These are phyloP conservation scores for Cubamyces lactineus DNA, from an alignment of 768 basidiomycete species.

Conservation along the genomic window DNA sequence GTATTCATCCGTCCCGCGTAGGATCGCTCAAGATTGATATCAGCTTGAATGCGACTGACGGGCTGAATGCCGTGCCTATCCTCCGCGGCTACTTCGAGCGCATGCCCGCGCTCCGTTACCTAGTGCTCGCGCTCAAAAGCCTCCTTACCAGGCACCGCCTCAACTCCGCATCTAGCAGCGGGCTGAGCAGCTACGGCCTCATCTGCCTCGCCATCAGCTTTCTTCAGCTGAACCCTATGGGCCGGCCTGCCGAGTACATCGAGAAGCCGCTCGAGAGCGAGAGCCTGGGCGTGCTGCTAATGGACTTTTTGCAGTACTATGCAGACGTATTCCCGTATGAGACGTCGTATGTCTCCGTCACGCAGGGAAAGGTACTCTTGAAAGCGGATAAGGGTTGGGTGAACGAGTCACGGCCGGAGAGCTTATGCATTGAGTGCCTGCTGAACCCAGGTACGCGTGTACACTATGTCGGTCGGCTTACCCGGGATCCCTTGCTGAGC, in stretches of 20 bases:
- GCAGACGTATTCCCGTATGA: conserved; percentile 48
- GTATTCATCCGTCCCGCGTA: conserved; percentile 27
- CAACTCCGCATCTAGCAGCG: conserved; percentile 64
- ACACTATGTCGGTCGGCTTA: background rate
- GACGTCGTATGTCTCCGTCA: conserved; percentile 45
- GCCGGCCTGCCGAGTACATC: conserved; percentile 50
- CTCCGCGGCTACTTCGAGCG: conserved; percentile 55
- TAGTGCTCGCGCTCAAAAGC: conserved; percentile 65
- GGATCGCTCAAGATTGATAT: conserved; percentile 67
- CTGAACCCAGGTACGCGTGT: conserved; percentile 41
- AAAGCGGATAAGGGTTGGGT: conserved; percentile 41
- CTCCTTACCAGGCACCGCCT: conserved; percentile 60
- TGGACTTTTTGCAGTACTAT: conserved; percentile 71
- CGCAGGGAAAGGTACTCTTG: conserved; percentile 38
- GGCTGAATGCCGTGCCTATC: conserved; percentile 52
- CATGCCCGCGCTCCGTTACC: conserved; percentile 60
- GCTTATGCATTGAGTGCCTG: conserved; percentile 47
- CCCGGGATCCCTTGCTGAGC: background rate
- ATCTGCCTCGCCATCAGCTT: conserved; percentile 69
- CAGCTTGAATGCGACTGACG: conserved; percentile 64
- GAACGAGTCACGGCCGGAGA: conserved; percentile 31
- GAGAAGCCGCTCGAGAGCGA: conserved; percentile 50
- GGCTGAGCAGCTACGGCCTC: conserved; percentile 68
- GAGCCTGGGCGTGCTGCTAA: conserved; percentile 59
- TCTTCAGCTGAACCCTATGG: conserved; percentile 65